Base-by-base conservation (phyloP, 345 rosid species). In the Isatis tinctoria region DNA sequence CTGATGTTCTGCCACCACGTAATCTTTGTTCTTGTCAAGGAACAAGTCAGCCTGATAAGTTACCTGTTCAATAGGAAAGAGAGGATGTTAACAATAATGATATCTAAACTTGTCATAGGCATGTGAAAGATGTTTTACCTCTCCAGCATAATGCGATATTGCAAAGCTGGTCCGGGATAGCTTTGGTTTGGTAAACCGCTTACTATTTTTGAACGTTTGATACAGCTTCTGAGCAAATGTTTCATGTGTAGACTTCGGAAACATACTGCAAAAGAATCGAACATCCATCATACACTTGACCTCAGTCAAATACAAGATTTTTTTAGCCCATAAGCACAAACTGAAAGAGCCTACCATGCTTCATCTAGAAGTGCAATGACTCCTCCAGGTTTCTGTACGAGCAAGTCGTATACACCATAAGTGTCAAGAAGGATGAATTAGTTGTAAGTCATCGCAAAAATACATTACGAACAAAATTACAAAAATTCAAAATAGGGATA, bases 1-100 rank as follows among this genome's bases (percentile, higher is more conserved):
- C 76, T 92, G 99, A 87, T 95, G 99, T 82, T 95, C 99, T 64
- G 99, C 99, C 77, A 95, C 96, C n/a, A 95, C 98, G 72, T 95
- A 95, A 83, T 95, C 99, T 84, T 95, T 95, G 86, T 95, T 95
- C 84, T 95, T 92, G 83, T 95, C 99, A 54, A 95, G 96, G 85
- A 95, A 95, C 81, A 74, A 79, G 79, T 95, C 98, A 22, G 99
- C 98, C 87, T 76, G 88, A 87, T 95, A 95, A 59, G 73, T 79
- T 51, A 95, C 99, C 99, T 95, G 83, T 70, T 57, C 65, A 65
- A 54, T 49, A 66, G 39, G 62, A 58, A 66, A 73, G 24, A 36
- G 69, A 81, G 14, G 18, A 72, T 63, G 43, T 62, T 52, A 79
- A 69, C 47, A 11, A 11, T 33, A n/a, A 41, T 53, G 13, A 20